Evolutionary conservation across 805 yeast species (phyloP), one percentile per base, ranked within the genome.

Genomic region (Saccharomycopsis vini): DNA sequence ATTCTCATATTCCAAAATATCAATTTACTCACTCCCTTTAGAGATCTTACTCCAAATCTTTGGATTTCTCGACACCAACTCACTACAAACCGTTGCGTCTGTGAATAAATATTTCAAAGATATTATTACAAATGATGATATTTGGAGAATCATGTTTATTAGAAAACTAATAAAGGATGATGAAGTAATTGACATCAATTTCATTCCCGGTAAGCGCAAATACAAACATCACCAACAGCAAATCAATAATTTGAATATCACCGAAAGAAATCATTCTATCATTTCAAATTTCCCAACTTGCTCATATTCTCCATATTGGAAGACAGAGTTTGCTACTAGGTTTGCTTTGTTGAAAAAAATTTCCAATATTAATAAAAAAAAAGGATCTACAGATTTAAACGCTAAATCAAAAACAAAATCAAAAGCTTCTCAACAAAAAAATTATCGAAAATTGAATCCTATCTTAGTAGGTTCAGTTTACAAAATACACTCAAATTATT

Each of bases 31-130:
- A 6, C 38, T 49, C 15, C 52, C 52, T 5, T 23, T 23, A 6
- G 52, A 49, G 31, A n/a, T 49, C 5, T 24, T 46, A 10, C 16
- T 46, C 15, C 30, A 36, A 19, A 41, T 46, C 16, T 47, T 49
- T 38, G 50, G 50, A 4, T 26, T 34, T 30, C 24, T 49, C 20
- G 52, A 46, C 23, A 16, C 45, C 13, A 15, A 22, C 13, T 40
- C 49, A 5, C 36, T 49, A 3, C 22, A 40, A 18, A 31, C 44
- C 15, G 41, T 49, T 5, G 39, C 47, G 9, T 23, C 30, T 18
- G 4, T 45, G 20, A 38, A 36, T 28, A 32, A 29, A 5, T 46
- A 36, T 29, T 41, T 49, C 30, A 36, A 43, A 23, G 43, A 46
- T 12, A 20, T 49, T 12, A 43, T 49, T 19, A 40, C 43, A 18